These are phyloP conservation scores for Calocybe cyanea DNA, from an alignment of 768 basidiomycete species.

Conservation along the genomic window DNA sequence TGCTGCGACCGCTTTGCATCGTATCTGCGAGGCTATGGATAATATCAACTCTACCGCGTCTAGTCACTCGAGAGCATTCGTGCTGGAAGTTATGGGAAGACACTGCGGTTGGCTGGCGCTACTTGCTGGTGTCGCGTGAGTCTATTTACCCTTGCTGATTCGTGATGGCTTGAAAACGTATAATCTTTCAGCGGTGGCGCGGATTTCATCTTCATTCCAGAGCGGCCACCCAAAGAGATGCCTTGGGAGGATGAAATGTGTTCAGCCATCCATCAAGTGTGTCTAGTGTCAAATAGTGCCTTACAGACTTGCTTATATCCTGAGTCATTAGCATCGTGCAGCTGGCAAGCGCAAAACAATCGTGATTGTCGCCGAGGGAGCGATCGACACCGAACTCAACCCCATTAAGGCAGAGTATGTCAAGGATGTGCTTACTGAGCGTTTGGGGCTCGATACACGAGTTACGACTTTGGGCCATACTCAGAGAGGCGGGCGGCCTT, in stretches of 20 bases:
- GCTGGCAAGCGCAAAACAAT: constrained; percentile 97
- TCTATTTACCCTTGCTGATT: constrained; percentile 3
- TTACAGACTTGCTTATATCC: neutral
- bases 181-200: constrained; percentile 65
- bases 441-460: constrained; percentile 88
- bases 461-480: constrained; percentile 98
- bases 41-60: constrained; percentile 96
- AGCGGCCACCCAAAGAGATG: constrained; percentile 72
- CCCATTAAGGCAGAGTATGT: constrained; percentile 92
- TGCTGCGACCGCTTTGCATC: constrained; percentile 89
- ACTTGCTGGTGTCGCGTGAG: constrained; percentile 85
- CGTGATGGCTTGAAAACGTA: neutral
- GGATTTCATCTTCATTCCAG: constrained; percentile 97
- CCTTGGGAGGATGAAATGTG: constrained; percentile 96
- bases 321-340: constrained; percentile 68
- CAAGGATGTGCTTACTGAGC: constrained; percentile 82
- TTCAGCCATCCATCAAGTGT: constrained; percentile 70
- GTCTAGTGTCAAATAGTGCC: constrained; percentile 24
- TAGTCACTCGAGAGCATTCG: constrained; percentile 96
- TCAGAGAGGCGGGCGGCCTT: constrained; percentile 91
- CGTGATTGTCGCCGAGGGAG: constrained; percentile 97
- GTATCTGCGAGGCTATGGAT: constrained; percentile 97
- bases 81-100: constrained; percentile 98
- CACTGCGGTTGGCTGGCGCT: constrained; percentile 99
- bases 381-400: constrained; percentile 80